phyloP scores from a whole-genome alignment of 352 stramenopile genomes.

The Phytophthora cactorum region DNA sequence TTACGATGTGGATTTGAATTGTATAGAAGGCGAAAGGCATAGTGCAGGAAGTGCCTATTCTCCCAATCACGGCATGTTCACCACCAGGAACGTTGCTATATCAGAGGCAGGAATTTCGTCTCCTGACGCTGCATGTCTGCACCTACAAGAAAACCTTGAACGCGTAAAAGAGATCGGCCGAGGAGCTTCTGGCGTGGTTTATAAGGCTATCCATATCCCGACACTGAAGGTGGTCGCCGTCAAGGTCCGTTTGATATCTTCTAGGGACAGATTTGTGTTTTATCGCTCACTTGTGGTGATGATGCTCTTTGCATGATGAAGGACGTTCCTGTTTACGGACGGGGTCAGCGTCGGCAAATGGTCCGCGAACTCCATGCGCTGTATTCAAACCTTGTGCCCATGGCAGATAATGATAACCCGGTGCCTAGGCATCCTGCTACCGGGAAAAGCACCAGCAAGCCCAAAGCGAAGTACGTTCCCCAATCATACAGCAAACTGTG shows the following conservation, averaged over 20 bases:
- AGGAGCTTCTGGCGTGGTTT: conserved; percentile 86
- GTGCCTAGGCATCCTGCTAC: conserved; percentile 22
- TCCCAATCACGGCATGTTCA: conserved; percentile 89
- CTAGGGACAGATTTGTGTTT: not conserved
- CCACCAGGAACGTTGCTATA: conserved; percentile 79
- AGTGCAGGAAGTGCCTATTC: conserved; percentile 86
- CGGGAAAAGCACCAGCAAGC: conserved; percentile 30
- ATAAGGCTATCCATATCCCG: conserved; percentile 92
- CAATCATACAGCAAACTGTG: not conserved
- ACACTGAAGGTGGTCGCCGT: conserved; percentile 91
- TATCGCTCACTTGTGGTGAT: conserved; percentile 14
- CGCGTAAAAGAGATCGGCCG: conserved; percentile 80
- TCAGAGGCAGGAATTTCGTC: conserved; percentile 89
- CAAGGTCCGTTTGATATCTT: conserved; percentile 57
- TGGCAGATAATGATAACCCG: conserved; percentile 52
- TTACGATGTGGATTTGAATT: conserved; percentile 9
- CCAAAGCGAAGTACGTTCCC: conserved; percentile 50
- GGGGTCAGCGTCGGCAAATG: conserved; percentile 88
- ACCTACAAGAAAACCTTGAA: conserved; percentile 87
- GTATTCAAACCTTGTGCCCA: conserved; percentile 89
- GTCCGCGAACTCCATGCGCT: conserved; percentile 89
- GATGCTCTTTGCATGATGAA: conserved; percentile 25
- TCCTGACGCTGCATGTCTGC: conserved; percentile 72
- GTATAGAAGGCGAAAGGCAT: conserved; percentile 55
- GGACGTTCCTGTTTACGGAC: conserved; percentile 88